Conservation (phyloP, 305 asterid species). For the Fraxinus baroniana region DNA sequence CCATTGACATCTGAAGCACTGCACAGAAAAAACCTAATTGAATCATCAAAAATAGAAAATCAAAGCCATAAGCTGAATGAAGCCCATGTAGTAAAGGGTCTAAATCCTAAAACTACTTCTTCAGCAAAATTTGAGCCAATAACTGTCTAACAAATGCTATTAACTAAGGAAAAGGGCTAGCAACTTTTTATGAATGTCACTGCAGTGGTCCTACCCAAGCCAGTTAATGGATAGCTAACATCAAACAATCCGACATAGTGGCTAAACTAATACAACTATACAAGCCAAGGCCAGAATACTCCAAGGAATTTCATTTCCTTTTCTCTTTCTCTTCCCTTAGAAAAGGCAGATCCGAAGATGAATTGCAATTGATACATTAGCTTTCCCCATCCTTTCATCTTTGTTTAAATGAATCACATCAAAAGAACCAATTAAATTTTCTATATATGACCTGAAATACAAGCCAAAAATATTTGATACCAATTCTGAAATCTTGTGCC, state of each 20-base stretch:
- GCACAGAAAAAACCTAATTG: constrained; percentile 29
- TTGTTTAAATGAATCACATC: not conserved
- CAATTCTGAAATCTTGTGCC: not conserved
- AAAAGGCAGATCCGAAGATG: not conserved
- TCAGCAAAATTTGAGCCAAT: not conserved
- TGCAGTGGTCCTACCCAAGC: not conserved
- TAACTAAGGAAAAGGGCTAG: not conserved
- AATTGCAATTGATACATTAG: not conserved
- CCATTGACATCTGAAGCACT: constrained; percentile 49
- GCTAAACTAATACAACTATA: not conserved
- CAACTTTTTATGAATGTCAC: not conserved
- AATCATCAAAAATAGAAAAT: constrained; percentile 20
- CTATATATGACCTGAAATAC: not conserved
- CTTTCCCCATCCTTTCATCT: not conserved
- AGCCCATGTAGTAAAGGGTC: constrained; percentile 2
- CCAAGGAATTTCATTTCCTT: not conserved
- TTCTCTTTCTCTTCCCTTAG: not conserved
- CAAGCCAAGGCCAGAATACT: not conserved
- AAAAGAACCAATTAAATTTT: not conserved
- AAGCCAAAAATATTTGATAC: not conserved
- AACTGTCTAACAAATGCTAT: not conserved
- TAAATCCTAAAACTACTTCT: constrained; percentile 16
- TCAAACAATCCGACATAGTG: not conserved
- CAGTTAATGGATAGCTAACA: not conserved
- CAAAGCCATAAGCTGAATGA: not conserved